phyloP scores from a whole-genome alignment of 768 basidiomycete species.

The Sporobolomyces roseus region DNA sequence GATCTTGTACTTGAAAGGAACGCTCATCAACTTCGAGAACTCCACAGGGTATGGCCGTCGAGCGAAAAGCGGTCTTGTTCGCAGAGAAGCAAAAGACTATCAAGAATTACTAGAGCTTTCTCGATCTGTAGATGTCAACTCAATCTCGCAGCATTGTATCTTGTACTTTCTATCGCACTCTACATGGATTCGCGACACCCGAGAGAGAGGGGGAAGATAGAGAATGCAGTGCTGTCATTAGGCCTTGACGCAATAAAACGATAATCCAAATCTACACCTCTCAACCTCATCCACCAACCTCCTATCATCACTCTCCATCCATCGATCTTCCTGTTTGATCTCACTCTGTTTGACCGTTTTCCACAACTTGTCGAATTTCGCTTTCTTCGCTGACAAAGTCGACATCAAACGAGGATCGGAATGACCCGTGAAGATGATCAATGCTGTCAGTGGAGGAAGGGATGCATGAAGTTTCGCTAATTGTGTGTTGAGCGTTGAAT shows the following conservation, averaged over 20 bases:
- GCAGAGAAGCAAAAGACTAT: conserved; percentile 95
- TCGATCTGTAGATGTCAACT: too few relatives aligned
- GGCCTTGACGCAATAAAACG: conserved; percentile 62
- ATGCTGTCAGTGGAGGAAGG: conserved; percentile 72
- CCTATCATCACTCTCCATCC: conserved; percentile 72
- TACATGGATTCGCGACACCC: too few relatives aligned
- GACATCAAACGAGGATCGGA: conserved; percentile 80
- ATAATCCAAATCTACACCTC: conserved; percentile 71
- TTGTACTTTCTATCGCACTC: too few relatives aligned
- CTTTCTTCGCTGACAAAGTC: conserved; percentile 64
- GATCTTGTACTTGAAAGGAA: too few relatives aligned
- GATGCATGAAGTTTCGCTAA: conserved; percentile 62
- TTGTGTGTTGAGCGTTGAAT: conserved; percentile 58
- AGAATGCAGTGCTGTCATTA: neutral
- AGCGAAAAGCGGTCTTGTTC: conserved; percentile 87
- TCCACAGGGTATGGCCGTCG: conserved; percentile 77
- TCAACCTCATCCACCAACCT: conserved; percentile 75
- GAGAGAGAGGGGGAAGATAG: neutral
- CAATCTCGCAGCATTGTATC: neutral
- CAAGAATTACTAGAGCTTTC: conserved; percentile 52
- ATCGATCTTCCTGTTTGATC: conserved; percentile 60
- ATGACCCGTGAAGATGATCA: conserved; percentile 83
- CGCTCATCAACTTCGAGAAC: neutral
- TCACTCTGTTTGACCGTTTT: conserved; percentile 52
- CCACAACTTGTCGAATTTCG: conserved; percentile 60